Conservation (phyloP, 2,329 filamentous ascomycete genomes). For the Penicillium sp. region DNA sequence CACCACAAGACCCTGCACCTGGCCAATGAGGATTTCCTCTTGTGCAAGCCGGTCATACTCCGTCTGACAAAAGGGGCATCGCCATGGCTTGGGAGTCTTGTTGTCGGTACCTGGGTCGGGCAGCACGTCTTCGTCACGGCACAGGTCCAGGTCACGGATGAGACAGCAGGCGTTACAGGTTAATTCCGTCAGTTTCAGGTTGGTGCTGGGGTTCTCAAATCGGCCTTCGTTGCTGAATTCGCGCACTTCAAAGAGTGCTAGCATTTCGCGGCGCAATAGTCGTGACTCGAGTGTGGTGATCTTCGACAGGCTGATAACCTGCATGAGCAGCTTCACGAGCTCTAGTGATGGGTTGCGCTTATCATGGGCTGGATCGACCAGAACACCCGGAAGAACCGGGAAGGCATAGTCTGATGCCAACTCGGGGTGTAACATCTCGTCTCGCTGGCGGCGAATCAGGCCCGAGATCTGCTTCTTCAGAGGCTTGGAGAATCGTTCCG, state of each 20-base stretch:
- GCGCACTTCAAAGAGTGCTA: constrained; percentile 87
- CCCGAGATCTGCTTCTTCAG: constrained; percentile 83
- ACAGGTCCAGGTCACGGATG: constrained; percentile 85
- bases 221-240: constrained; percentile 89
- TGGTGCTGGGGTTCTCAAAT: constrained; percentile 82
- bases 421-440: constrained; percentile 86
- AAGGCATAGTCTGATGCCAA: constrained; percentile 85
- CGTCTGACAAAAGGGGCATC: constrained; percentile 72
- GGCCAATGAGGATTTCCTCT: constrained; percentile 77
- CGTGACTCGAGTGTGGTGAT: constrained; percentile 87
- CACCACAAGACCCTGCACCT: constrained; percentile 72
- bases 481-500: constrained; percentile 82
- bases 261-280: constrained; percentile 81
- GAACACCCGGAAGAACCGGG: constrained; percentile 65
- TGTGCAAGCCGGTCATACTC: constrained; percentile 77
- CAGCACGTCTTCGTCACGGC: constrained; percentile 80
- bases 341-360: constrained; percentile 77
- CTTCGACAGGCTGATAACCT: constrained; percentile 87
- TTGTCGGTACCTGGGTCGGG: constrained; percentile 47
- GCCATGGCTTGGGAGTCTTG: constrained; percentile 60
- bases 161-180: constrained; percentile 91
- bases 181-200: constrained; percentile 70
- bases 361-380: constrained; percentile 55
- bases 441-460: constrained; percentile 82
- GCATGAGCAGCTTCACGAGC: constrained; percentile 89